Evolutionary conservation across 139 green algal genomes (phyloP).

Genomic region (Chlorella sp.): DNA sequence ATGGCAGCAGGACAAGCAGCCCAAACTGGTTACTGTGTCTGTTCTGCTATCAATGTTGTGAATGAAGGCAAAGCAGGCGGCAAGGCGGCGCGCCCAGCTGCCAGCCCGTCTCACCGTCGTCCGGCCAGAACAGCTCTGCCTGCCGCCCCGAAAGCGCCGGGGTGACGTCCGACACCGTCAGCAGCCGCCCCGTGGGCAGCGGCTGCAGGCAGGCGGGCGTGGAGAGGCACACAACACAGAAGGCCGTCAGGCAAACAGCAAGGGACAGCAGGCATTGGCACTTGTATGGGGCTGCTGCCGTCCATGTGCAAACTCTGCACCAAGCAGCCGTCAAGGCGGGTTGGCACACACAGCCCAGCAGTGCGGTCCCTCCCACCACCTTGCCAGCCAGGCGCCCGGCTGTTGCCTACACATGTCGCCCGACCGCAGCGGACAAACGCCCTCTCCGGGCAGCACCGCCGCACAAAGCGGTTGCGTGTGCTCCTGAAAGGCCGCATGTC

Average conservation of each 20-base stretch:
- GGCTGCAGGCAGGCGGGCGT: slow-evolving; percentile 28
- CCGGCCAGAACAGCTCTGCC: slow-evolving; percentile 92
- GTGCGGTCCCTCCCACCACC: too few relatives aligned
- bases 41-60: not conserved
- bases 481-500: not conserved
- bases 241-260: not conserved
- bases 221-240: not conserved
- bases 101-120: slow-evolving; percentile 80
- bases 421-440: too few relatives aligned
- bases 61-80: not conserved
- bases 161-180: slow-evolving; percentile 61
- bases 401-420: too few relatives aligned
- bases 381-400: too few relatives aligned
- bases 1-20: too few relatives aligned
- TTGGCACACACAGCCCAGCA: too few relatives aligned
- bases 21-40: not conserved
- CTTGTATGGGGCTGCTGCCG: not conserved
- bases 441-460: too few relatives aligned
- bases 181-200: slow-evolving; percentile 55
- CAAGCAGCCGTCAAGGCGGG: too few relatives aligned
- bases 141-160: slow-evolving; percentile 70
- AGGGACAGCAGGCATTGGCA: not conserved
- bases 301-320: too few relatives aligned
- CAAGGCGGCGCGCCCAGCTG: slow-evolving; percentile 68
- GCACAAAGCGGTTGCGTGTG: not conserved